A percentile compares a stretch with the other conserved stretches of the same genome.
phyloP scores from a whole-genome alignment of 768 basidiomycete species.

The Lactifluus volemus region DNA sequence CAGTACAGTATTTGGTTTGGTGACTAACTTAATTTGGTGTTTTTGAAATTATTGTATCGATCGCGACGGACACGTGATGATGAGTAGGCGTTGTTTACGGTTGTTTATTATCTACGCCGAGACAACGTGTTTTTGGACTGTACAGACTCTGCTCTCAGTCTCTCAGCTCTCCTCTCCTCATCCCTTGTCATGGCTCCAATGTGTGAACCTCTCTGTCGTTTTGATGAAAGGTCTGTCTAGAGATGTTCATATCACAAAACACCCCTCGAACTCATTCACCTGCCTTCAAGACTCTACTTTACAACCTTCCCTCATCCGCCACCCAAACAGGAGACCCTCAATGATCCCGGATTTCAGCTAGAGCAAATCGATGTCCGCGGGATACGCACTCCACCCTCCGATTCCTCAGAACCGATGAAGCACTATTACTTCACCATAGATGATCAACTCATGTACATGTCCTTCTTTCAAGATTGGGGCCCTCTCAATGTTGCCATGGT shows the following conservation, averaged over 20 bases:
- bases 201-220: conserved; percentile 74
- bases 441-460: conserved; percentile 84
- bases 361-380: conserved; percentile 56
- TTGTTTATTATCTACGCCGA: conserved; percentile 4
- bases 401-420: conserved; percentile 64
- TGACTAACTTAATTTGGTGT: too few species aligned
- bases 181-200: conserved; percentile 30
- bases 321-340: conserved; percentile 57
- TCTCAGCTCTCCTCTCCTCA: background rate
- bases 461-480: conserved; percentile 94
- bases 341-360: conserved; percentile 44
- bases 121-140: conserved; percentile 10
- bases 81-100: conserved; percentile 12
- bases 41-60: too few species aligned
- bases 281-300: conserved; percentile 55
- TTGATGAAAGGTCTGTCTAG: conserved; percentile 57
- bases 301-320: conserved; percentile 79
- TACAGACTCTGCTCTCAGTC: background rate
- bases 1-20: too few species aligned
- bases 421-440: conserved; percentile 93
- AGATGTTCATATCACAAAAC: background rate
- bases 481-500: conserved; percentile 90
- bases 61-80: background rate
- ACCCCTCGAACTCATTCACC: background rate
- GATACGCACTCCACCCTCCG: conserved; percentile 48